phyloP scores from a whole-genome alignment of 75 land plant species.

The Gnetum montanum region DNA sequence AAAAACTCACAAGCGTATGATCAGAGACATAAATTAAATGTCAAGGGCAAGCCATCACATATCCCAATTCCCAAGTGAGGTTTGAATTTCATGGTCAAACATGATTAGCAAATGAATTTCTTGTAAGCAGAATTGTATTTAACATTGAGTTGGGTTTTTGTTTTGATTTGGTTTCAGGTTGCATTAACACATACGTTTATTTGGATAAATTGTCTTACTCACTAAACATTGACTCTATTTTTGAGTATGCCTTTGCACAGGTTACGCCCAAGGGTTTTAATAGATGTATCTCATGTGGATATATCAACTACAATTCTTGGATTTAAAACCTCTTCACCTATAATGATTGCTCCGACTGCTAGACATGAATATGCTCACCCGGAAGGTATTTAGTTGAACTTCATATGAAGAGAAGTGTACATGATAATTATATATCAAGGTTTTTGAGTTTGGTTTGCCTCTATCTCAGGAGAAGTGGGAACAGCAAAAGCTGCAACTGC shows the following conservation, averaged over 20 bases:
- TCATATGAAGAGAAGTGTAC: neutral
- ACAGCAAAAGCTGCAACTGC: conserved; percentile 87
- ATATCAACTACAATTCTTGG: conserved; percentile 62
- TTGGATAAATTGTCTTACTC: no score
- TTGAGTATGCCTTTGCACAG: conserved; percentile 21
- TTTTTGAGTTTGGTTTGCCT: conserved; percentile 1
- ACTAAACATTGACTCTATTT: no score
- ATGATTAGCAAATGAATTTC: no score
- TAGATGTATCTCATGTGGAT: conserved; percentile 69
- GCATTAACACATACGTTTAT: no score
- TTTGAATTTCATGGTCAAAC: no score
- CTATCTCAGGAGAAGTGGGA: conserved; percentile 71
- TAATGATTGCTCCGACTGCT: conserved; percentile 84
- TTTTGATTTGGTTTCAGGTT: no score
- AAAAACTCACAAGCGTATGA: no score
- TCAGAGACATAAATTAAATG: no score
- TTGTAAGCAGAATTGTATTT: no score
- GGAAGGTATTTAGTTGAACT: conserved; percentile 32
- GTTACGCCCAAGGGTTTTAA: conserved; percentile 68
- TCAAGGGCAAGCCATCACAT: no score
- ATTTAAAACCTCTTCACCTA: conserved; percentile 57
- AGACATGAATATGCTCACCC: conserved; percentile 75
- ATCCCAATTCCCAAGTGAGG: no score
- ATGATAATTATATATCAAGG: neutral
- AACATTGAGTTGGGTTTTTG: no score